Evolutionary conservation across 176 grass and related monocot genomes (phyloP).

Genomic region (Urochloa ruziziensis): DNA sequence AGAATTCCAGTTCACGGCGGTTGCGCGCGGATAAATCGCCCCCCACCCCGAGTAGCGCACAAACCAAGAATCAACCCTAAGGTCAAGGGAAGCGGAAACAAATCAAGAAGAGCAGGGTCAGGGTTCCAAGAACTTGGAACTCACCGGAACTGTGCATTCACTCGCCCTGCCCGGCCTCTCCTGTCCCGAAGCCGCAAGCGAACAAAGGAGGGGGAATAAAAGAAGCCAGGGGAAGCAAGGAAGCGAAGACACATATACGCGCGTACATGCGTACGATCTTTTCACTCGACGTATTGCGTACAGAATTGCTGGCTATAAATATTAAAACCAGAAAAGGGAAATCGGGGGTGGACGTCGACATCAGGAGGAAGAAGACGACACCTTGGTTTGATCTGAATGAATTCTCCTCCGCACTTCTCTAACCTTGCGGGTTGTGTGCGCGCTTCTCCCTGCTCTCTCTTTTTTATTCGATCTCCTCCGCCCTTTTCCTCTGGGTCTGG

Average conservation of each 20-base stretch:
- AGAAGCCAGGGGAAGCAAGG: conserved; percentile 33
- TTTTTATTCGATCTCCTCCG: neutral
- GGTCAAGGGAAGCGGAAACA: neutral
- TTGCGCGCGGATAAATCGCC: neutral
- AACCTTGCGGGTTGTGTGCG: neutral
- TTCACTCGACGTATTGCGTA: conserved; percentile 4
- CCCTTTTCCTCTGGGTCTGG: conserved; percentile 1
- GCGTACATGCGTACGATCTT: conserved; percentile 9
- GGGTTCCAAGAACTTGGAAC: conserved; percentile 56
- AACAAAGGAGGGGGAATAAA: conserved; percentile 55
- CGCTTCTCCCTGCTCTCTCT: neutral
- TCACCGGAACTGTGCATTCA: conserved; percentile 49
- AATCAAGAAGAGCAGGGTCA: conserved; percentile 23
- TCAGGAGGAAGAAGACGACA: conserved; percentile 8
- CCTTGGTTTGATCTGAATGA: conserved; percentile 38
- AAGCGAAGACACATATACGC: neutral
- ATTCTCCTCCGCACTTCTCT: conserved; percentile 23
- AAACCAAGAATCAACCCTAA: conserved; percentile 9
- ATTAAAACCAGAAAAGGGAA: conserved; percentile 14
- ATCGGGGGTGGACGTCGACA: conserved; percentile 16
- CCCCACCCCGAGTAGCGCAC: neutral
- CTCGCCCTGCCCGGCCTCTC: neutral
- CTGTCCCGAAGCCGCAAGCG: conserved; percentile 27
- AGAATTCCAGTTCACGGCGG: conserved; percentile 11
- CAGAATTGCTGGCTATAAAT: neutral